Base-by-base conservation (phyloP, 2,329 filamentous ascomycete species). In the Erysiphe pulchra region DNA sequence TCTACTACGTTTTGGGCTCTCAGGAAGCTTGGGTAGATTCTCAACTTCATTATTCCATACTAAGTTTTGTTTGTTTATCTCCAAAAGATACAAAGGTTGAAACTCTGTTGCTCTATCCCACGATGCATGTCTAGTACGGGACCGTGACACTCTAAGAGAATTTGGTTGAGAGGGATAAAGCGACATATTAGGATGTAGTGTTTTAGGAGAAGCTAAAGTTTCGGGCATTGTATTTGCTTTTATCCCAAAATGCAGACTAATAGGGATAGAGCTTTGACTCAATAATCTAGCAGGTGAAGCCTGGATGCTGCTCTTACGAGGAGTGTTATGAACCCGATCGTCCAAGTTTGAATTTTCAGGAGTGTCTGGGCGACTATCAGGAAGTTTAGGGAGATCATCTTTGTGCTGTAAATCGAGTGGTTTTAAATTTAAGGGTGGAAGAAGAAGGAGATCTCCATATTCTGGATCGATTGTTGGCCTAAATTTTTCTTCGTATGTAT, bases 1-100 rank as follows among this genome's bases (percentile, higher is more conserved):
- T 41, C 62, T 56, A 4, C 66, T 70, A 5, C 63, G 65, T n/a
- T 58, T 61, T 51, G 63, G 61, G 55, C 67, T 70, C 13, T 32
- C 6, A 65, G 68, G 68, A 11, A 71, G 57, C n/a, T 65, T 65
- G 32, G 68, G 67, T 42, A 61, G 54, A 44, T 65, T 64, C 24
- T 64, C 60, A 13, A 51, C 49, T 36, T 63, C 58, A 14, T 54
- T 42, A 11, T 48, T 37, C 17, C 49, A 48, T 13, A 47, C 47
- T 17, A 51, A 56, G 10, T 47, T 49, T 33, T 53, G 50, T 41
- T 52, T 50, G 13, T 58, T 57, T 16, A 55, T 60, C 59, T 92
- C 81, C 7, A 92, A 73, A 18, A 93, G 74, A 60, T 81, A 87
- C 9, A 94, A 63, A 0, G 86, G 86, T 52, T 80, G 77, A 54